A percentile compares a stretch with the other conserved stretches of the same genome.
phyloP scores from a whole-genome alignment of 306 rosid species.

The Pterocarpus santalinus region DNA sequence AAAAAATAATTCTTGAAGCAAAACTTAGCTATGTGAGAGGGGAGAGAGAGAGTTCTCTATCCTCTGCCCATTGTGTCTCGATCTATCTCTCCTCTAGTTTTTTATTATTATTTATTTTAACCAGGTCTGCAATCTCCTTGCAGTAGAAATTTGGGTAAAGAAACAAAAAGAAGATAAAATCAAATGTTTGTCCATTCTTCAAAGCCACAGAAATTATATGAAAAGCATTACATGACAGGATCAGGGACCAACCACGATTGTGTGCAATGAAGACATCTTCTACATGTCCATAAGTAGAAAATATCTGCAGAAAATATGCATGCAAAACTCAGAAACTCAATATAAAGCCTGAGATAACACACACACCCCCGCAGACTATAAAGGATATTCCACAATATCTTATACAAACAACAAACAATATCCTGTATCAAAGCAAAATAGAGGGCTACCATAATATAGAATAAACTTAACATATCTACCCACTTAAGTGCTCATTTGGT shows the following conservation, averaged over 20 bases:
- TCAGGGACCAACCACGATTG: conserved; percentile 70
- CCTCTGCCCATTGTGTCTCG: conserved; percentile 9
- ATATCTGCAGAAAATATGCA: conserved; percentile 70
- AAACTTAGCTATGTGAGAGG: conserved; percentile 26
- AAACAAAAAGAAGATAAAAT: not conserved
- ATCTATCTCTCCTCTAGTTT: not conserved
- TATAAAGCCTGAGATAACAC: conserved; percentile 36
- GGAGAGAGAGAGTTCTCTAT: not conserved
- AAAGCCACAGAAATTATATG: conserved; percentile 35
- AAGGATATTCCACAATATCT: conserved; percentile 41
- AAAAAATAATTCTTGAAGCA: conserved; percentile 22
- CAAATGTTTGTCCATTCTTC: conserved; percentile 36
- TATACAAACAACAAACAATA: not conserved
- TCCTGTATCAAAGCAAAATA: conserved; percentile 28
- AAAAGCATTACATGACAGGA: conserved; percentile 43
- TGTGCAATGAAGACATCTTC: conserved; percentile 72
- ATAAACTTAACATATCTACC: conserved; percentile 39
- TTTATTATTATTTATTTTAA: not conserved
- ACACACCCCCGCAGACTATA: conserved; percentile 32
- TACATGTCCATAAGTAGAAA: conserved; percentile 77
- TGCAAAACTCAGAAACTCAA: conserved; percentile 39
- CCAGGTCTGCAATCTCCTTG: conserved; percentile 26
- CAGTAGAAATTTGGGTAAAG: conserved; percentile 3
- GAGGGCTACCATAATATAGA: conserved; percentile 25
- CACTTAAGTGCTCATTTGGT: not conserved